Conservation (phyloP, 495 filamentous ascomycete genomes). For the Cryomyces minteri region DNA sequence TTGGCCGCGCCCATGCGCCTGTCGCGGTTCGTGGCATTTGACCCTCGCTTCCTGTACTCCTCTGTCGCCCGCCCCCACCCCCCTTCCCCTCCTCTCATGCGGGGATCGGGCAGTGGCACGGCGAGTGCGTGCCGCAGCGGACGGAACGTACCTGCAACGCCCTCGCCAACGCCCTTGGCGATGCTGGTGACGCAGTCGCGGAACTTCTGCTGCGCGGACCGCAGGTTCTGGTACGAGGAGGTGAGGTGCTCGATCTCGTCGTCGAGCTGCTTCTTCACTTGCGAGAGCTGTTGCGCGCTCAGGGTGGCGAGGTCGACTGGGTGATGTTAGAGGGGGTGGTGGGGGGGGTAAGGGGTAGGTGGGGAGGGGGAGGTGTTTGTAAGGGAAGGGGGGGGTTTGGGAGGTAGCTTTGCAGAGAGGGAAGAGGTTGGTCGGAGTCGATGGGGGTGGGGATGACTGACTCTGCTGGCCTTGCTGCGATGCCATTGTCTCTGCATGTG, state of each 20-base stretch:
- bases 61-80: not conserved
- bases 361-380: too few relatives aligned
- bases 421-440: too few relatives aligned
- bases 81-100: too few relatives aligned
- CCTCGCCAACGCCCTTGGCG: slow-evolving; percentile 21
- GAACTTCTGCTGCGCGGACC: slow-evolving; percentile 79
- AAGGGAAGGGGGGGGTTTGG: too few relatives aligned
- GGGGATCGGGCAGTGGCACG: not conserved
- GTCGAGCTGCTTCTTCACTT: slow-evolving; percentile 86
- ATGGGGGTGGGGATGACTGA: too few relatives aligned
- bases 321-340: not conserved
- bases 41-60: not conserved
- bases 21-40: not conserved
- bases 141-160: slow-evolving; percentile 18
- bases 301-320: slow-evolving; percentile 47
- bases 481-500: too few relatives aligned
- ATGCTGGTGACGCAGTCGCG: slow-evolving; percentile 68
- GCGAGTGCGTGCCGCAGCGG: not conserved
- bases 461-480: too few relatives aligned
- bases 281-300: slow-evolving; percentile 33
- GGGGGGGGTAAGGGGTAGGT: too few relatives aligned
- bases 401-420: too few relatives aligned
- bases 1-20: not conserved
- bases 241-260: slow-evolving; percentile 89
- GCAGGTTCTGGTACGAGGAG: slow-evolving; percentile 70